Evolutionary conservation across 2,329 filamentous ascomycete species (phyloP).

Genomic region (Clarireedia sp.): DNA sequence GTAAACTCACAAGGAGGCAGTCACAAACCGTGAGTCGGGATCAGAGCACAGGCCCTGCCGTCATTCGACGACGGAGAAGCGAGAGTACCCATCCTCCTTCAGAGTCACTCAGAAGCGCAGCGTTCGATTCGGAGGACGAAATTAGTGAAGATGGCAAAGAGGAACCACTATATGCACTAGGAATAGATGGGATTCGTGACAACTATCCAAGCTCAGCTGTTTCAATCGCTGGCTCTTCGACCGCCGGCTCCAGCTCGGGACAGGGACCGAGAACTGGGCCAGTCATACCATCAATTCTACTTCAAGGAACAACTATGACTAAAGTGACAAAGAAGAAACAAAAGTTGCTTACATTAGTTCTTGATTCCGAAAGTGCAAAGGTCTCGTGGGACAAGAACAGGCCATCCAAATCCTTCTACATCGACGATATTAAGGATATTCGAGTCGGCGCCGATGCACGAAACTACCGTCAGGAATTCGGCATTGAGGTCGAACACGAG

Average conservation of each 20-base stretch:
- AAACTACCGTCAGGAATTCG: slow-evolving; percentile 81
- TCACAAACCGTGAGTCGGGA: slow-evolving; percentile 73
- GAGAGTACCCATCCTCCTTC: slow-evolving; percentile 74
- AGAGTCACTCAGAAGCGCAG: slow-evolving; percentile 33
- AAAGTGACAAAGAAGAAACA: slow-evolving; percentile 83
- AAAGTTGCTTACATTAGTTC: slow-evolving; percentile 61
- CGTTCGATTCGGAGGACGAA: slow-evolving; percentile 52
- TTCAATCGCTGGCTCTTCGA: slow-evolving; percentile 32
- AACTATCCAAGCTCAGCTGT: slow-evolving; percentile 43
- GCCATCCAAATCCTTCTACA: slow-evolving; percentile 77
- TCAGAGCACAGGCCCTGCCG: slow-evolving; percentile 80
- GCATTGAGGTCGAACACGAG: slow-evolving; percentile 58
- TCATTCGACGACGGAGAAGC: slow-evolving; percentile 70
- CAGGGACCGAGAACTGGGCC: slow-evolving; percentile 46
- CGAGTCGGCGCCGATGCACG: slow-evolving; percentile 74
- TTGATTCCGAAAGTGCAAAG: slow-evolving; percentile 77
- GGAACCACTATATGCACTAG: slow-evolving; percentile 31
- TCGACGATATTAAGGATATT: slow-evolving; percentile 92
- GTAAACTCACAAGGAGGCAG: slow-evolving; percentile 67
- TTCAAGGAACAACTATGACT: slow-evolving; percentile 67
- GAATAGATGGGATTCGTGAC: slow-evolving; percentile 37
- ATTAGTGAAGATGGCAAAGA: slow-evolving; percentile 41
- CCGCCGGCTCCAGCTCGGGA: slow-evolving; percentile 29
- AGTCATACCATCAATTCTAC: slow-evolving; percentile 67
- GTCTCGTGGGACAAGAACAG: slow-evolving; percentile 79